Conservation (phyloP, 495 filamentous ascomycete genomes). For the Aspergillus carlsbadensis region DNA sequence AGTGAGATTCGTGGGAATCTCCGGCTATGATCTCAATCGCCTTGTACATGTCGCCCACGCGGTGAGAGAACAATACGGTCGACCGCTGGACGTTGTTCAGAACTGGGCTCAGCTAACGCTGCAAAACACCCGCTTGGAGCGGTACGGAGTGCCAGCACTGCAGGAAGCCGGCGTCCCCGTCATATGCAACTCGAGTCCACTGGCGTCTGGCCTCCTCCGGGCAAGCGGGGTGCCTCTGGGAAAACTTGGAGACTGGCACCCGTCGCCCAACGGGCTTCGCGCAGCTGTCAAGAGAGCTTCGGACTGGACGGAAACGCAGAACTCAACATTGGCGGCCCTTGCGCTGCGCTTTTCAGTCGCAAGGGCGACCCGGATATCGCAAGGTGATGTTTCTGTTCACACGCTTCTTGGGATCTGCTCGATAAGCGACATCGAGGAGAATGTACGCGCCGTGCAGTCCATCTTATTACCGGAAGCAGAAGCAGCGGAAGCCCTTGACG, state of each 20-base stretch:
- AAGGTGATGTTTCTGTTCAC: background rate
- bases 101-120: constrained; percentile 83
- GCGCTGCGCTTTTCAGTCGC: too few relatives aligned
- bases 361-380: constrained; percentile 29
- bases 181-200: constrained; percentile 34
- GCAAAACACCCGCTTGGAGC: constrained; percentile 66
- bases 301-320: constrained; percentile 52
- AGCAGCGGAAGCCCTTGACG: too few relatives aligned
- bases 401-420: constrained; percentile 15
- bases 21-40: background rate
- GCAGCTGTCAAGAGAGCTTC: constrained; percentile 48
- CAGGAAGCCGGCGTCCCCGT: constrained; percentile 65
- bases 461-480: background rate
- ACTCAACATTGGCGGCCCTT: constrained; percentile 59
- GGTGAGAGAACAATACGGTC: constrained; percentile 61
- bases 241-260: constrained; percentile 73
- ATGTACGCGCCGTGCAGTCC: background rate
- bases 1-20: constrained; percentile 45
- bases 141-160: constrained; percentile 52
- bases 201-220: constrained; percentile 33
- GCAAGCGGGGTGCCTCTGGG: constrained; percentile 68
- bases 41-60: too few relatives aligned
- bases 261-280: constrained; percentile 64
- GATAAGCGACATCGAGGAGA: constrained; percentile 8
- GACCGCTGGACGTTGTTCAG: constrained; percentile 78